Evolutionary conservation across 805 yeast genomes (phyloP), one percentile per base, ranked within the genome.

Genomic region (Ogataea thermomethanolica): DNA sequence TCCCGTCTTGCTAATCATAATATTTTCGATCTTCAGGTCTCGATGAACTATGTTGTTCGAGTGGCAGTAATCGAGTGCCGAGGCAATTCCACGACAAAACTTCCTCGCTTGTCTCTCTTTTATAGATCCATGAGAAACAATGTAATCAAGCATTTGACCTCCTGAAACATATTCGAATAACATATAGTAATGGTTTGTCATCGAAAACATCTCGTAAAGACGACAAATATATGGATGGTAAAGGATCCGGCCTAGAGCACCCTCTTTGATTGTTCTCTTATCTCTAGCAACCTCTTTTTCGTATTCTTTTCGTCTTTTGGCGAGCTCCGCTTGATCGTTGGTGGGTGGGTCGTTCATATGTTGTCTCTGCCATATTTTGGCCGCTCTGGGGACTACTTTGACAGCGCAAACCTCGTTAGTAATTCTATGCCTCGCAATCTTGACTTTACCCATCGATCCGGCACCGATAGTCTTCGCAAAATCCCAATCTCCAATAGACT

Each of bases 371-470:
- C 83, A 85, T 8, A 83, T 67, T 51, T 79, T 83, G 5, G 88
- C 83, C 6, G 96, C 96, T 51, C 95, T 70, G 20, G 95, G 95
- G 27, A 91, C 93, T 40, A 91, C 90, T 61, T 91, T 91, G 21
- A 91, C 90, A 0, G 95, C 95, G 65, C 96, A 91, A 10, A 87
- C 73, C 52, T 86, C 90, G 45, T 76, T 78, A 1, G 96, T 87
- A 25, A 78, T 64, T 50, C 84, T 77, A 66, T 90, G 95, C 54
- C 79, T 81, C 1, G 98, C 98, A 28, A 93, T 70, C 65, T 93
- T 93, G 35, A 93, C 99, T 62, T 91, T 95, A 44, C 99, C 99
- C 99, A 93, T 93, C 0, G 96, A 88, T 3, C 99, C 99, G 2
- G 98, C 96, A 30, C 99, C 99, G 33, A 93, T 85, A 2, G 96